Conservation (phyloP, 2,329 filamentous ascomycete genomes). For the Arthrocladium fulminans region DNA sequence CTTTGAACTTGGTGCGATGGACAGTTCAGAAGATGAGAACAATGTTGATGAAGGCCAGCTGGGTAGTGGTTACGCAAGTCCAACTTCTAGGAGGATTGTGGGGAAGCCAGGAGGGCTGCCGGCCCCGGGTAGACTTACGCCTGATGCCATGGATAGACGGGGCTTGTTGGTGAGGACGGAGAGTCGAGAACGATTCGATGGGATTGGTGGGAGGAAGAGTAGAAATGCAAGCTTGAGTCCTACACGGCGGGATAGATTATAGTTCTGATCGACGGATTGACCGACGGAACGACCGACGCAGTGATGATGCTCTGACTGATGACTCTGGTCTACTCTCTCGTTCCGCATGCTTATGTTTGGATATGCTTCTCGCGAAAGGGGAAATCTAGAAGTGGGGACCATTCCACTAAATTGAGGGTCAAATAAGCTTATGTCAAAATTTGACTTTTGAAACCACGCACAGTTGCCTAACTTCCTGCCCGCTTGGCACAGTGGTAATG, state of each 20-base stretch:
- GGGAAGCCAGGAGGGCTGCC: conserved; percentile 19
- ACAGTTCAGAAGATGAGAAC: conserved; percentile 30
- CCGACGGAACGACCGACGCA: too few species aligned
- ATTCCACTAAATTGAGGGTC: neutral
- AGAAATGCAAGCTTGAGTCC: conserved; percentile 39
- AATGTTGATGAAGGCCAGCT: conserved; percentile 32
- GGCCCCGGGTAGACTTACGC: conserved; percentile 17
- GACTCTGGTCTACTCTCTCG: too few species aligned
- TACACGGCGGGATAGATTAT: conserved; percentile 27
- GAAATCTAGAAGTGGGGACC: neutral
- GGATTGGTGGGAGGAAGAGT: conserved; percentile 44
- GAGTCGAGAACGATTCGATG: conserved; percentile 67
- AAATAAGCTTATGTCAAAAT: neutral
- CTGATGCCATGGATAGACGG: conserved; percentile 48
- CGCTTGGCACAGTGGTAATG: conserved; percentile 23
- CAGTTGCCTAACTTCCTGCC: conserved; percentile 4
- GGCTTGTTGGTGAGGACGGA: conserved; percentile 76
- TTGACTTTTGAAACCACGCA: conserved; percentile 6
- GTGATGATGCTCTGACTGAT: too few species aligned
- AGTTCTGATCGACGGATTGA: too few species aligned
- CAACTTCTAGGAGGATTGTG: conserved; percentile 29
- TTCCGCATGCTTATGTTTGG: too few species aligned
- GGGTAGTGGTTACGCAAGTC: conserved; percentile 21
- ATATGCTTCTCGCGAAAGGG: too few species aligned
- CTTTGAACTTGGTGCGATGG: conserved; percentile 66